Conservation (phyloP, 2,329 filamentous ascomycete genomes). For the Calycina marina region DNA sequence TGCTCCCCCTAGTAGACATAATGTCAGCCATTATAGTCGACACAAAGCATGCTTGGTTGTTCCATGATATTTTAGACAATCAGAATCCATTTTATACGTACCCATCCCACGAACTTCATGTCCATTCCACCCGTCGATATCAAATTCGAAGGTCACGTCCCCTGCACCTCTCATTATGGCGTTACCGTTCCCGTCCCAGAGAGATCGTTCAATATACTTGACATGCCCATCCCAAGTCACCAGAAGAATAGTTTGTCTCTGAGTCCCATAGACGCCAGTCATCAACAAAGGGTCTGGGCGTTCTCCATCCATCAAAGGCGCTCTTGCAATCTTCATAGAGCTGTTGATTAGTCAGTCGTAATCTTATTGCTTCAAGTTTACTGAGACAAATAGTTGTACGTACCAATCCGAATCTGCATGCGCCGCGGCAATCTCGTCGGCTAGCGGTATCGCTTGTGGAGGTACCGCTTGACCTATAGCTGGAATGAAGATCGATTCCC, state of each 20-base stretch:
- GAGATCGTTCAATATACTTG: conserved; percentile 41
- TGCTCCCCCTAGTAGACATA: conserved; percentile 3
- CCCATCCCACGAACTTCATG: conserved; percentile 17
- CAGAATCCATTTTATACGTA: too few species aligned
- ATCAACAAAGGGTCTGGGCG: conserved; percentile 28
- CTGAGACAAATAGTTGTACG: too few species aligned
- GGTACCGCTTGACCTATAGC: conserved; percentile 31
- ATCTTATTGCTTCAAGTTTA: too few species aligned
- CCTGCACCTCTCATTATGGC: conserved; percentile 36
- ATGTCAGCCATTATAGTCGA: neutral
- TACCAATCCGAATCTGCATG: conserved; percentile 8
- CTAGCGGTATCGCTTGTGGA: conserved; percentile 26
- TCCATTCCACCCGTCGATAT: conserved; percentile 32
- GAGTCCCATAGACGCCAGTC: conserved; percentile 48
- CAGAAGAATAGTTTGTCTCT: conserved; percentile 46
- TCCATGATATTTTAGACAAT: conserved; percentile 12
- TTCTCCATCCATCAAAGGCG: conserved; percentile 18
- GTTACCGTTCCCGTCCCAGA: conserved; percentile 45
- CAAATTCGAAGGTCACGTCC: conserved; percentile 40
- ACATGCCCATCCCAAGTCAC: conserved; percentile 50
- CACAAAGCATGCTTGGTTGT: conserved; percentile 1
- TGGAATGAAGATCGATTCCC: conserved; percentile 47
- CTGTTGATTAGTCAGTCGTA: too few species aligned
- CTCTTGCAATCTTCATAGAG: conserved; percentile 14
- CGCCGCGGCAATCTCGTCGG: conserved; percentile 22